Base-by-base conservation (phyloP, 2,329 filamentous ascomycete species). In the Nannizziopsis arthrosporioides region DNA sequence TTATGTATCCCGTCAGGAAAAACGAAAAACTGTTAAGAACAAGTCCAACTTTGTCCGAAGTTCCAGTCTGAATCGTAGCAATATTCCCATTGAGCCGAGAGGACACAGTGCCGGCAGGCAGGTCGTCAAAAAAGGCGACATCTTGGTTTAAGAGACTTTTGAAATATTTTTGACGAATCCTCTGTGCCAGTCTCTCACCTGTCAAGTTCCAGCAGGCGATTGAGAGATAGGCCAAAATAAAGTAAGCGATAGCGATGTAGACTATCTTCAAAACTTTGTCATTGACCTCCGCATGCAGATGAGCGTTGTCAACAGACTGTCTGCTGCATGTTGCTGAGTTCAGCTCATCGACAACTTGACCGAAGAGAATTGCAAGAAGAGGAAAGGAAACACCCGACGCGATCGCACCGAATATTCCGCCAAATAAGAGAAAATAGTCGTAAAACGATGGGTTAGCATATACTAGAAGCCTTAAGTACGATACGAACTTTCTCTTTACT, bases 121-220 rank as follows among this genome's bases (percentile, higher is more conserved):
- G 59, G 4, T 63, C 63, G 54, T 72, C 70, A 55, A 73, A 72
- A 52, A 68, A 73, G 4, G 67, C 62, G 22, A 67, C 70, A 50
- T 79, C 75, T 56, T 81, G 76, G 36, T 70, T 64, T 18, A 81
- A 63, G 15, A 81, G 61, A 8, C 67, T 68, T n/a, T 65, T 65
- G 34, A 81, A 69, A 53, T 81, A 81, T 41, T 68, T 66, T 52
- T 76, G 73, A 34, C 78, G 71, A 34, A 81, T 63, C 22, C 76
- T 70, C 51, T 76, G 74, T 41, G 76, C 75, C 12, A 81, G 66
- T 3, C 77, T 71, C 51, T 77, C 75, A 49, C 75, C 76, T 49
- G 74, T 69, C 53, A 80, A 66, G 53, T 69, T 74, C 77, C 77
- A 81, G 49, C 72, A 77, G n/a, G 73, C 65, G 39, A 77, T 68